Evolutionary conservation across 352 stramenopile genomes (phyloP), one percentile per base, ranked within the genome.

Genomic region (Pythium coloratum): DNA sequence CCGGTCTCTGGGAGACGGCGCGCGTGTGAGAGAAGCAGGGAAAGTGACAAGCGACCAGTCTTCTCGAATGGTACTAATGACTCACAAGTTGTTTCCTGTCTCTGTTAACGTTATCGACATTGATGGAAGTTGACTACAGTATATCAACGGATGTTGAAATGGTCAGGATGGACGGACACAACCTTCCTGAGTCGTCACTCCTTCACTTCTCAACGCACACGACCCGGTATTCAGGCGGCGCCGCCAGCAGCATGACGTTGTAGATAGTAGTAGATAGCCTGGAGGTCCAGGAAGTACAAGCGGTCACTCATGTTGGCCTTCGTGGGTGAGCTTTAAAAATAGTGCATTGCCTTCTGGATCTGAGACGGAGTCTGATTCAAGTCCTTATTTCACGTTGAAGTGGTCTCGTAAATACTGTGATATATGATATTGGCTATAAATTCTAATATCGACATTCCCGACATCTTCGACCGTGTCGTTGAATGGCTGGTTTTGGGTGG

Each of bases 391-490:
- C 8, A 55, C 6, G 49, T 55, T 55, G 49, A 55, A 55, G 49
- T 34, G 24, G 28, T 55, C 49, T 10, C 6, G 4, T 34, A 10
- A 51, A 28, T 24, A 1, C 44, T 28, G 16, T 10, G 2, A 3
- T 51, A 10, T 51, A 28, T 26, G 12, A 51, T 26, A 24, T 28
- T 56, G 28, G 28, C 28, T 56, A 6, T 32, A 6, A 6, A 20
- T 20, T 44, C 2, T 30, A 59, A 13, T 59, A 49, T 49, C 55
- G 28, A 64, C 66, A 46, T 72, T 72, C 6, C 33, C 51, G 46
- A 55, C 60, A 53, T 34, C 34, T n/a, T 32, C 4, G 28, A 36
- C 28, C 44, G 49, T 14, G 20, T 55, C 13, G 24, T 34, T 36
- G 20, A 32, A 18, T 55, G 20, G 24, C 49, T 34, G 28, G 28